Base-by-base conservation (phyloP, 1,139 yeast genomes). In the Citeromyces hawaiiensis region DNA sequence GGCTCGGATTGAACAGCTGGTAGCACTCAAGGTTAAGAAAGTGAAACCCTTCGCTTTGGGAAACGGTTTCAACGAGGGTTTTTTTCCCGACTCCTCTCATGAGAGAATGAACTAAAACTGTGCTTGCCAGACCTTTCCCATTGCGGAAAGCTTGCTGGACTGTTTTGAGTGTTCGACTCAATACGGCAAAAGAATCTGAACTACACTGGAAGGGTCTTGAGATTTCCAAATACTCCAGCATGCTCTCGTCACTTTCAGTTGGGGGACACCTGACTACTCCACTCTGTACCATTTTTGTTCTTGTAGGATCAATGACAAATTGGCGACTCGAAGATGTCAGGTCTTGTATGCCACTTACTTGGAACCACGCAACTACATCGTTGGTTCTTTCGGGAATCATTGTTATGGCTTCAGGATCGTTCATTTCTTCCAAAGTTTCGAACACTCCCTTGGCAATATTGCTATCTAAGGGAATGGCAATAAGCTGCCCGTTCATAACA, bases 311-410 rank as follows among this genome's bases (percentile, higher is more conserved):
- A 37, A 85, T 69, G 0, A 77, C 53, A 46, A 61, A 80, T 48
- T 80, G 86, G 2, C 43, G 42, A 4, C 52, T 55, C 2, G 46
- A 42, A 2, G 56, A 54, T 0, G 65, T 57, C 2, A 53, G 54
- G 0, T 52, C 48, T 2, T 55, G 54, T 14, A 77, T 69, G 4
- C 60, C 60, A 0, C 66, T 58, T 5, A 72, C 62, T 48, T 73
- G 74, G 56, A 87, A 88, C 96, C 96, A 91, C 0, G 91, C 94
- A 11, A 88, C 72, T 0, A 76, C 68, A 52, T 87, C 87, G 0
- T 85, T 78, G 35, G 66, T 70, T 0, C 86, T 85, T 2, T 63
- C 59, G 0, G 86, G 87, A 2, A 68, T 60, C 1, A 70, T 59
- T 9, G 61, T 59, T 4, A 67, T 62, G 32, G 55, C 53, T 6